Evolutionary conservation across 2,329 filamentous ascomycete genomes (phyloP).

Genomic region (Verticillium tricorpus): DNA sequence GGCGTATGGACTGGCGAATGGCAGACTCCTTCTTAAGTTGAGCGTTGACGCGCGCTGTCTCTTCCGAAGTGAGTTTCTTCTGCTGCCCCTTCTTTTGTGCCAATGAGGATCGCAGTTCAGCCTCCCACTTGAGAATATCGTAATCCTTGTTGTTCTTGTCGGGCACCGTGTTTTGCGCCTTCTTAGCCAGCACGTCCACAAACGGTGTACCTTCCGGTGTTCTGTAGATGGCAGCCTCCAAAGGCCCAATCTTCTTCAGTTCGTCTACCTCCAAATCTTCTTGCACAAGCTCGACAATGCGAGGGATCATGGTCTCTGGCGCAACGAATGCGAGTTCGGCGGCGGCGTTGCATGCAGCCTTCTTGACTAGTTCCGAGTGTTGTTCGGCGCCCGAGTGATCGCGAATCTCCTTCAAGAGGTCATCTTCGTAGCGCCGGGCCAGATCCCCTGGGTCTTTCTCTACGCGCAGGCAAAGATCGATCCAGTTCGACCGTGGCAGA

Average conservation of each 20-base stretch:
- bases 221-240: constrained; percentile 88
- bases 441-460: constrained; percentile 79
- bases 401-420: constrained; percentile 65
- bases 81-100: constrained; percentile 90
- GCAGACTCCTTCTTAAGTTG: constrained; percentile 82
- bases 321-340: constrained; percentile 93
- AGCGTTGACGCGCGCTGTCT: constrained; percentile 83
- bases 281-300: constrained; percentile 69
- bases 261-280: constrained; percentile 68
- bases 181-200: constrained; percentile 85
- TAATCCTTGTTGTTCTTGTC: constrained; percentile 95
- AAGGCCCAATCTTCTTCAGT: constrained; percentile 69
- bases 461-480: constrained; percentile 76
- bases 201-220: constrained; percentile 86
- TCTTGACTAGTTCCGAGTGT: constrained; percentile 45
- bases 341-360: constrained; percentile 76
- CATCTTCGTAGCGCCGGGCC: constrained; percentile 57
- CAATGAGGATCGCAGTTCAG: constrained; percentile 79
- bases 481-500: constrained; percentile 79
- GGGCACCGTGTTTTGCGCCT: constrained; percentile 62
- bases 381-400: constrained; percentile 41
- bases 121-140: constrained; percentile 95
- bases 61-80: constrained; percentile 86
- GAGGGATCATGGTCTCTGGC: constrained; percentile 73
- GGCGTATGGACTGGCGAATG: constrained; percentile 69